Percentiles rank a stretch among this genome's conserved stretches.
phyloP scores from a whole-genome alignment of 805 yeast genomes.

The Komagataella populi region DNA sequence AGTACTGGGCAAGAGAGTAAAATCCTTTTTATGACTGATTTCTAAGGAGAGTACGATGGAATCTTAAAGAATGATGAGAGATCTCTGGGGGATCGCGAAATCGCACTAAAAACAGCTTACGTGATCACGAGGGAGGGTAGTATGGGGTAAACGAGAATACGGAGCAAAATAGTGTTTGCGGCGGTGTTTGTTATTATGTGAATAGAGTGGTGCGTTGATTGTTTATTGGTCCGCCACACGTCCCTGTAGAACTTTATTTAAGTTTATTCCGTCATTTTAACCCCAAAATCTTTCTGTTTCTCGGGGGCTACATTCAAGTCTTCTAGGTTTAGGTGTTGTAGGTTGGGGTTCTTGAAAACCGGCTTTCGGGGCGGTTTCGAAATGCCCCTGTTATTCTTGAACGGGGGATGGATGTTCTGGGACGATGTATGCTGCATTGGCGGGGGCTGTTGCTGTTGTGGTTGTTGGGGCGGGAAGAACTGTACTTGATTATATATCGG shows the following conservation, averaged over 20 bases:
- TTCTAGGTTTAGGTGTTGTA: slow-evolving; percentile 12
- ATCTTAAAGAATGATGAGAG: neutral
- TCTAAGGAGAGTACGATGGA: neutral
- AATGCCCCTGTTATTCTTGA: neutral
- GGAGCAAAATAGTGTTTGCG: neutral
- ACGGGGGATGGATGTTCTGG: neutral
- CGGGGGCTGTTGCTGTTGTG: neutral
- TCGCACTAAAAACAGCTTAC: neutral
- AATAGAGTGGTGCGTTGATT: neutral
- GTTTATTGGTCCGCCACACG: neutral
- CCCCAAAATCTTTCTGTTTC: neutral
- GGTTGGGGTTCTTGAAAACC: slow-evolving; percentile 9
- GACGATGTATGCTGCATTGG: neutral
- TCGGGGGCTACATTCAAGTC: neutral
- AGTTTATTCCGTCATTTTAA: neutral
- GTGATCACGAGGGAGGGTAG: neutral
- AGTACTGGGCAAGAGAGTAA: neutral
- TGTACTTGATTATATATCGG: neutral
- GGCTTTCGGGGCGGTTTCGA: neutral
- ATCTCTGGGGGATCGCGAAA: neutral
- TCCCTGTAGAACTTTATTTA: neutral
- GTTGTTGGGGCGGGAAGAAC: neutral
- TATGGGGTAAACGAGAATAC: neutral
- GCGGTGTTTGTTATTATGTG: neutral
- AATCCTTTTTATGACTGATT: neutral